These are phyloP conservation scores for Arxiozyma slooffiae DNA, from an alignment of 1,139 yeast genomes.

Conservation along the genomic window DNA sequence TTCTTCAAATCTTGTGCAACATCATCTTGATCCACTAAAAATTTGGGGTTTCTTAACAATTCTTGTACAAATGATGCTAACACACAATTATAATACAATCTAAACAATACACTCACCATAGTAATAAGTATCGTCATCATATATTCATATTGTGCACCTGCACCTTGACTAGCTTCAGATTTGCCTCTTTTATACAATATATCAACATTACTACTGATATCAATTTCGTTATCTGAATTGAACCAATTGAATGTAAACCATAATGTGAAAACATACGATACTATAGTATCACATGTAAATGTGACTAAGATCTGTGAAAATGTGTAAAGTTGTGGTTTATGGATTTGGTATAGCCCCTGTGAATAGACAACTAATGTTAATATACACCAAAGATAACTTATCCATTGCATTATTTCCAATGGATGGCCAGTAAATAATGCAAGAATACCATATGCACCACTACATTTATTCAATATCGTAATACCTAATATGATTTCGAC, in stretches of 20 bases:
- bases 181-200: constrained; percentile 4
- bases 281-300: constrained; percentile 56
- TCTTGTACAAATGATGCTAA: constrained; percentile 48
- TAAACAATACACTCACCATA: constrained; percentile 40
- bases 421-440: constrained; percentile 89
- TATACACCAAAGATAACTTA: constrained; percentile 60
- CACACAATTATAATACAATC: constrained; percentile 60
- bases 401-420: constrained; percentile 73
- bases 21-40: constrained; percentile 30
- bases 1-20: constrained; percentile 32
- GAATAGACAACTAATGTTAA: constrained; percentile 57
- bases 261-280: constrained; percentile 59
- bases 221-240: constrained; percentile 30
- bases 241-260: constrained; percentile 76
- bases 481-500: constrained; percentile 76
- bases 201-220: constrained; percentile 5
- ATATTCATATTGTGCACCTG: constrained; percentile 62
- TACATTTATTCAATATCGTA: constrained; percentile 76
- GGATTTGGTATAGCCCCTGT: constrained; percentile 45
- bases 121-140: constrained; percentile 55
- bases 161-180: constrained; percentile 41
- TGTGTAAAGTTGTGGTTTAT: constrained; percentile 39
- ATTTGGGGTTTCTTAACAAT: constrained; percentile 28
- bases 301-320: constrained; percentile 54
- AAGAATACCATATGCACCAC: constrained; percentile 79